Conservation (phyloP, 495 filamentous ascomycete species). For the Hypoxylon subgilvum region DNA sequence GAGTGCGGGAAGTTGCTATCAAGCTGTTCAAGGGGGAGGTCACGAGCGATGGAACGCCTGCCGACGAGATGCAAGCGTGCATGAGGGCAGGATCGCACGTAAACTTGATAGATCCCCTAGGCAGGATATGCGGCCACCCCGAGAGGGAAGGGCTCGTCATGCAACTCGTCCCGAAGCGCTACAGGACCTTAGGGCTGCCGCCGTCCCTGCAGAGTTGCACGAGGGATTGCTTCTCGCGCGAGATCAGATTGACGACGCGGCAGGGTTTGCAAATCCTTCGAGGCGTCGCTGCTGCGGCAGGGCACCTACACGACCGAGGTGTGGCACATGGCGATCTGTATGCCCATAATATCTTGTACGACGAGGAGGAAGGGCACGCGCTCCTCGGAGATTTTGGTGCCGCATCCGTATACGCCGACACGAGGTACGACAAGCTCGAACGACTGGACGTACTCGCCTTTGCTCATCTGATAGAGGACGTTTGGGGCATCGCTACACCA, state of each 20-base stretch:
- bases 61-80: slow-evolving; percentile 53
- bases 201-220: slow-evolving; percentile 44
- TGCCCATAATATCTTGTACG: slow-evolving; percentile 53
- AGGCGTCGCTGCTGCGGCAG: slow-evolving; percentile 47
- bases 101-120: slow-evolving; percentile 52
- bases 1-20: slow-evolving; percentile 50
- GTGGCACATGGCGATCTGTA: slow-evolving; percentile 53
- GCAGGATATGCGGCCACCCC: slow-evolving; percentile 50
- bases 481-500: slow-evolving; percentile 40
- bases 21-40: slow-evolving; percentile 53
- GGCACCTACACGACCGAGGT: slow-evolving; percentile 49
- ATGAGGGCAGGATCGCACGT: slow-evolving; percentile 51
- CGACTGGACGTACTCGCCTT: slow-evolving; percentile 55
- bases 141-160: slow-evolving; percentile 51
- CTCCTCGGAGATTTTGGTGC: slow-evolving; percentile 54
- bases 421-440: slow-evolving; percentile 38
- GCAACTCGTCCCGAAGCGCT: slow-evolving; percentile 42
- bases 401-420: slow-evolving; percentile 49
- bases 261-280: slow-evolving; percentile 45
- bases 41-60: slow-evolving; percentile 49
- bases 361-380: slow-evolving; percentile 45
- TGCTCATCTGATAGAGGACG: slow-evolving; percentile 50
- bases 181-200: slow-evolving; percentile 37
- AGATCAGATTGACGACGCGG: slow-evolving; percentile 35
- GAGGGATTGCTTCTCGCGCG: slow-evolving; percentile 45